A percentile compares a stretch with the other conserved stretches of the same genome.
phyloP scores from a whole-genome alignment of 1,139 yeast genomes.

The Saccharomyces pastorianus region DNA sequence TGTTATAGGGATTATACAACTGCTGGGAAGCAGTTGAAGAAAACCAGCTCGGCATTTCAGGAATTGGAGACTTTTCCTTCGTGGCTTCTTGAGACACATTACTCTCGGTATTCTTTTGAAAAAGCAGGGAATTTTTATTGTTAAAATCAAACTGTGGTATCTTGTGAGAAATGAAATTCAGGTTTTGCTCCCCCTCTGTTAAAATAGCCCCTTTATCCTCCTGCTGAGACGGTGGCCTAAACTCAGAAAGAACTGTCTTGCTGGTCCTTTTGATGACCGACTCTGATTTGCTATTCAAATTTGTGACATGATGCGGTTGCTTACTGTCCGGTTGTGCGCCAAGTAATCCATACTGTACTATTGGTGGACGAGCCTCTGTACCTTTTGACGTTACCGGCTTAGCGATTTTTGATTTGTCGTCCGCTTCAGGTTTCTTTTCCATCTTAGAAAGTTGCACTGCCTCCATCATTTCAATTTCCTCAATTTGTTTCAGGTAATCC shows the following conservation, averaged over 20 bases:
- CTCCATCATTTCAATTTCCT: conserved; percentile 36
- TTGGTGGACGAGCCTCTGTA: neutral
- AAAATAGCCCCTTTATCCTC: neutral
- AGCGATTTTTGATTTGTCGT: neutral
- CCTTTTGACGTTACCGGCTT: neutral
- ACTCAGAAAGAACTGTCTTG: neutral
- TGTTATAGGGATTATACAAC: conserved; percentile 13
- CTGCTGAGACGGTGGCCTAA: neutral
- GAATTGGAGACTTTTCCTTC: conserved; percentile 1
- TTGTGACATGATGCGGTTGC: neutral
- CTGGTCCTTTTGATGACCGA: neutral
- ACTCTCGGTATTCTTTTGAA: conserved; percentile 3
- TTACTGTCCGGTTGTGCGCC: neutral
- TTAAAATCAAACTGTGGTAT: conserved; percentile 14
- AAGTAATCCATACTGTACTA: neutral
- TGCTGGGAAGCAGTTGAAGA: conserved; percentile 5
- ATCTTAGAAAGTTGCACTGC: conserved; percentile 17
- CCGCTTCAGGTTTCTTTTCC: neutral
- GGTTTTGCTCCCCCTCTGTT: conserved; percentile 21
- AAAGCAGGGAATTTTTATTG: conserved; percentile 14
- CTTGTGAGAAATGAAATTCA: conserved; percentile 17
- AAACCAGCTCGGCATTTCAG: conserved; percentile 17
- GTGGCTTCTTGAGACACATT: neutral
- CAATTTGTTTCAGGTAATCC: conserved; percentile 18
- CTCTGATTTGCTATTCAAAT: neutral